Conservation (phyloP, 2,329 filamentous ascomycete species). For the Purpureocillium takamizusanense region DNA sequence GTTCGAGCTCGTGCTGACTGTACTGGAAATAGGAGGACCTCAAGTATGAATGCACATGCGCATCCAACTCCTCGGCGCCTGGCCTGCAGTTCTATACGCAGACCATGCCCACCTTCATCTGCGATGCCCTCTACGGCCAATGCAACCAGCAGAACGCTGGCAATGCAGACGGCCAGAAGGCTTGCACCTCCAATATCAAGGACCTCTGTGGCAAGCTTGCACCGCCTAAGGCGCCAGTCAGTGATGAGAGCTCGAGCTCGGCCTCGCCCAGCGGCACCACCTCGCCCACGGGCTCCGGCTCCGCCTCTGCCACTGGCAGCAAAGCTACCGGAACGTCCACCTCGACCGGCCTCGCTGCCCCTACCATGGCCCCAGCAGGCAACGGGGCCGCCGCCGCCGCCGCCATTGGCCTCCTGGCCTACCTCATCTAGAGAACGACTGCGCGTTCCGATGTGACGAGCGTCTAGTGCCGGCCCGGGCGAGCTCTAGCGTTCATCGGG, state of each 20-base stretch:
- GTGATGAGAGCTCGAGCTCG: constrained; percentile 16
- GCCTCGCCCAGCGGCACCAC: constrained; percentile 13
- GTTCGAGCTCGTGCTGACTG: constrained; percentile 4
- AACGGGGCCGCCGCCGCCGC: constrained; percentile 37
- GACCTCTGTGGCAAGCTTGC: constrained; percentile 32
- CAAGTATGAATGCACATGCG: constrained; percentile 39
- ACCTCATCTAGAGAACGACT: constrained; percentile 31
- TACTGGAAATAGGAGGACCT: constrained; percentile 24
- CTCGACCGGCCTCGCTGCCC: constrained; percentile 23
- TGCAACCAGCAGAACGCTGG: constrained; percentile 36
- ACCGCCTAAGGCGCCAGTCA: constrained; percentile 24
- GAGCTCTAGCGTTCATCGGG: constrained; percentile 5
- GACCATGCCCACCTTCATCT: constrained; percentile 45
- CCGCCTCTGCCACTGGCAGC: constrained; percentile 7
- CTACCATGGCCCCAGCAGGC: constrained; percentile 32
- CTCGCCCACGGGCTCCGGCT: constrained; percentile 4
- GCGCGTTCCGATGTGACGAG: not conserved
- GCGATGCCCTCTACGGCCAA: constrained; percentile 35
- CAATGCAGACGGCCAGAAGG: constrained; percentile 32
- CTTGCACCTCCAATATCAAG: constrained; percentile 38
- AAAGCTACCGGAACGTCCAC: constrained; percentile 21
- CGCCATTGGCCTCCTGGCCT: constrained; percentile 43
- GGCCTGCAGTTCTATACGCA: constrained; percentile 44
- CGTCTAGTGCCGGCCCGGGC: no score
- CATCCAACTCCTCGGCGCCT: constrained; percentile 35